phyloP scores from a whole-genome alignment of 495 filamentous ascomycete species.

The Penicillium robsamsonii region DNA sequence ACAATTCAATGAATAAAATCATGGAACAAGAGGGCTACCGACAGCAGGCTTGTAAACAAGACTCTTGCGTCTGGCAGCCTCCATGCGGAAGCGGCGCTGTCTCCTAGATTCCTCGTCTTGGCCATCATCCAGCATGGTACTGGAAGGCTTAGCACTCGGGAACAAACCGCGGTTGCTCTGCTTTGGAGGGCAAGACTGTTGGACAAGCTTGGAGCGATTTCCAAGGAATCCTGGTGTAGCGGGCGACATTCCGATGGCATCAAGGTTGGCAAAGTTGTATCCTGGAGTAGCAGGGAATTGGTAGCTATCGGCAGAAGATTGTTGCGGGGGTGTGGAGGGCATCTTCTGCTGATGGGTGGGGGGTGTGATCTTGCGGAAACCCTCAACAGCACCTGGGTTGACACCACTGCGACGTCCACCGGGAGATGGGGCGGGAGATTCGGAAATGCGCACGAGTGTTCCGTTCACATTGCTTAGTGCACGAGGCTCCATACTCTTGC shows the following conservation, averaged over 20 bases:
- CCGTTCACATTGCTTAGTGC: constrained; percentile 72
- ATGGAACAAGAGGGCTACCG: constrained; percentile 62
- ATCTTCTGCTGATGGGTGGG: constrained; percentile 20
- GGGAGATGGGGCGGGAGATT: constrained; percentile 33
- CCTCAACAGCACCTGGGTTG: constrained; percentile 38
- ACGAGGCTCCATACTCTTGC: constrained; percentile 90
- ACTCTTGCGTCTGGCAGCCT: constrained; percentile 77
- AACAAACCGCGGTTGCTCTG: constrained; percentile 50
- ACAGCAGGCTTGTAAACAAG: constrained; percentile 77
- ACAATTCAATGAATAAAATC: constrained; percentile 9
- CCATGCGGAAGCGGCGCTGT: constrained; percentile 61
- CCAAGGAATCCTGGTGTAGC: constrained; percentile 57
- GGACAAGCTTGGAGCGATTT: constrained; percentile 55
- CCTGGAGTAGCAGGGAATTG: constrained; percentile 36
- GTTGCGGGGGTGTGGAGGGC: constrained; percentile 25
- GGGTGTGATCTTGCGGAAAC: constrained; percentile 35
- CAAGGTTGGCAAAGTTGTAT: constrained; percentile 39
- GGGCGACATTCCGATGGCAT: constrained; percentile 49
- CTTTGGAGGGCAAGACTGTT: constrained; percentile 74
- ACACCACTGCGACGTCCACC: constrained; percentile 32
- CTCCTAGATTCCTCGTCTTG: constrained; percentile 37
- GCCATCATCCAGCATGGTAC: constrained; percentile 17
- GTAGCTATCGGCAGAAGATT: constrained; percentile 19
- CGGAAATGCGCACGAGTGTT: constrained; percentile 42
- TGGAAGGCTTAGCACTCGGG: constrained; percentile 19